These are phyloP conservation scores for Rehmannia glutinosa DNA, from an alignment of 257 asterid species.

Conservation along the genomic window DNA sequence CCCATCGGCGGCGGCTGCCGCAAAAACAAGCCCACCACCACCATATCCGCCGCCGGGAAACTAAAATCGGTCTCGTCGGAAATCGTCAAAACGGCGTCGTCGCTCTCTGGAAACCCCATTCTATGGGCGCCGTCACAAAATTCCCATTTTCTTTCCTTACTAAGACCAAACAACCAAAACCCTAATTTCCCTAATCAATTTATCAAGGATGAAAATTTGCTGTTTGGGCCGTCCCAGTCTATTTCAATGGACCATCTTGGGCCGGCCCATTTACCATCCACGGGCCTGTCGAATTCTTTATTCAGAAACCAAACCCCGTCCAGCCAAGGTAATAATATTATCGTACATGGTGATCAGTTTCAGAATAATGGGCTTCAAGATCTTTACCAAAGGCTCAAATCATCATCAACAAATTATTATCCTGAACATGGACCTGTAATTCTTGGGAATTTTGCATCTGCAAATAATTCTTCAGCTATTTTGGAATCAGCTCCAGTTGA, in stretches of 20 bases:
- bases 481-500: slow-evolving; percentile 71
- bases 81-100: slow-evolving; percentile 22
- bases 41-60: slow-evolving; percentile 39
- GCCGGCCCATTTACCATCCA: slow-evolving; percentile 25
- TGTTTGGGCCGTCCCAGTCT: slow-evolving; percentile 23
- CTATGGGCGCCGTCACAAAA: slow-evolving; percentile 46
- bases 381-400: slow-evolving; percentile 49
- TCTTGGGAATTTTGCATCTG: slow-evolving; percentile 32
- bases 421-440: slow-evolving; percentile 37
- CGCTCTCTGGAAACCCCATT: slow-evolving; percentile 35
- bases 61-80: slow-evolving; percentile 34
- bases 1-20: slow-evolving; percentile 92
- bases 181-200: slow-evolving; percentile 31
- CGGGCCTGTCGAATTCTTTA: slow-evolving; percentile 21
- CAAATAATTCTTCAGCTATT: slow-evolving; percentile 33
- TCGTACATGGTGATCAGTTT: slow-evolving; percentile 28
- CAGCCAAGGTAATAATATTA: slow-evolving; percentile 23
- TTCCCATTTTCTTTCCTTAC: slow-evolving; percentile 50
- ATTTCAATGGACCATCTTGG: slow-evolving; percentile 29
- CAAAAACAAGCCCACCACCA: slow-evolving; percentile 47
- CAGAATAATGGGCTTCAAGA: slow-evolving; percentile 56
- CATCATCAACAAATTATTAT: slow-evolving; percentile 34
- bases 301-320: slow-evolving; percentile 41
- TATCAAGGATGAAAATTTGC: slow-evolving; percentile 36
- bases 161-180: slow-evolving; percentile 41